Evolutionary conservation across 2,329 filamentous ascomycete genomes (phyloP).

Genomic region (Neonectria sp.): DNA sequence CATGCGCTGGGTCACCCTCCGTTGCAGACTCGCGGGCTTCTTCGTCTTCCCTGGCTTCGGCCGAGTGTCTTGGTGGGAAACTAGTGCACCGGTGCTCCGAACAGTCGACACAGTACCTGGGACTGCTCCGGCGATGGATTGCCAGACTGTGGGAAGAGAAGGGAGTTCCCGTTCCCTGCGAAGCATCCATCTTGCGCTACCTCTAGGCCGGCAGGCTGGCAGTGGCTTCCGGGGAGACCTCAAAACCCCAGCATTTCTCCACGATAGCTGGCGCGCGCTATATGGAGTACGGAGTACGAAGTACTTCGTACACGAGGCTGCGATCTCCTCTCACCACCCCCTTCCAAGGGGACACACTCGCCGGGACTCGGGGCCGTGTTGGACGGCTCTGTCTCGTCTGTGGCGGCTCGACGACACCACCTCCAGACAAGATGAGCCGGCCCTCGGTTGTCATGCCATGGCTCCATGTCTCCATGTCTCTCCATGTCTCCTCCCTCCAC

Average conservation of each 20-base stretch:
- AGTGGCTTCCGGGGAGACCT: neutral
- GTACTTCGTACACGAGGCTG: neutral
- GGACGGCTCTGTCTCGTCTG: neutral
- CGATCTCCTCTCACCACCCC: neutral
- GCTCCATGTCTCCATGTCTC: conserved; percentile 1
- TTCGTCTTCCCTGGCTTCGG: conserved; percentile 18
- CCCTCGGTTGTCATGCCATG: conserved; percentile 36
- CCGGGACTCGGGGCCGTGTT: conserved; percentile 4
- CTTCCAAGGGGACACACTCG: neutral
- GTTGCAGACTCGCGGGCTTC: neutral
- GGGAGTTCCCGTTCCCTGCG: neutral
- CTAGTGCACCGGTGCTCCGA: neutral
- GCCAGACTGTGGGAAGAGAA: neutral
- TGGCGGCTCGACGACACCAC: conserved; percentile 34
- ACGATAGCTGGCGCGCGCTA: neutral
- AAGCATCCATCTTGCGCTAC: neutral
- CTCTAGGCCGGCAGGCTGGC: neutral
- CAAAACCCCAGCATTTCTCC: conserved; percentile 1
- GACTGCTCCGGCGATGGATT: neutral
- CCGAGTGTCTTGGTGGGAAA: conserved; percentile 22
- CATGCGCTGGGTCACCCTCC: conserved; percentile 19
- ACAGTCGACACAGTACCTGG: neutral
- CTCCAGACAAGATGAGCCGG: conserved; percentile 32
- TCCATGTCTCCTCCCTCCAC: conserved; percentile 14
- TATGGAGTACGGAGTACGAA: neutral